These are phyloP conservation scores for Hydnum rufescens DNA, from an alignment of 768 basidiomycete genomes.

Conservation along the genomic window DNA sequence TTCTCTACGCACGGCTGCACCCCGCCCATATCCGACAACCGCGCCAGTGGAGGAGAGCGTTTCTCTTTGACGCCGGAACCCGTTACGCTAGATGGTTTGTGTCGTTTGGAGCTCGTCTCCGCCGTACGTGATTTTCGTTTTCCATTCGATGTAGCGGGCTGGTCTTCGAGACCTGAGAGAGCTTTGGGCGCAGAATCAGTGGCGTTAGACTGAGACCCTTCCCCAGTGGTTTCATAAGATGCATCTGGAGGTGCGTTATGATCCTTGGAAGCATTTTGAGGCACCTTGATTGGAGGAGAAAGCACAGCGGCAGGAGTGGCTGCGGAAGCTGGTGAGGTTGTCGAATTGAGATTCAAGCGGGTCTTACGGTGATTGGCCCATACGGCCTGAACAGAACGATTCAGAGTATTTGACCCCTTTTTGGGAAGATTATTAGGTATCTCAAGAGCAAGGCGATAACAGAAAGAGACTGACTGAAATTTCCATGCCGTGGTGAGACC, in stretches of 20 bases:
- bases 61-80: conserved; percentile 24
- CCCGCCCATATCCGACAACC: conserved; percentile 76
- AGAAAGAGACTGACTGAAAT: no score
- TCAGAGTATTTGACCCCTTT: conserved; percentile 33
- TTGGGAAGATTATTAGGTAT: neutral
- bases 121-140: neutral
- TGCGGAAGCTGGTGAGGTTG: neutral
- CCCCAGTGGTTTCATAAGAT: neutral
- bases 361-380: conserved; percentile 42
- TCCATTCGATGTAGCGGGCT: neutral
- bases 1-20: conserved; percentile 74
- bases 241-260: neutral
- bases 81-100: neutral
- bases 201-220: neutral
- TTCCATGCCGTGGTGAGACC: no score
- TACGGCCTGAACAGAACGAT: conserved; percentile 59
- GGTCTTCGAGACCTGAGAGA: neutral
- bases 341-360: neutral
- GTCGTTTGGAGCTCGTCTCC: neutral
- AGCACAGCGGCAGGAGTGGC: neutral
- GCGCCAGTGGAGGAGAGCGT: conserved; percentile 51
- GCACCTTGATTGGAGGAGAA: no score
- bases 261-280: neutral
- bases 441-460: neutral
- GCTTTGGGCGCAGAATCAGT: neutral